Evolutionary conservation across 1,284 basidiomycete species (phyloP), one percentile per base, ranked within the genome.

Genomic region (Tylopilus microsporus): DNA sequence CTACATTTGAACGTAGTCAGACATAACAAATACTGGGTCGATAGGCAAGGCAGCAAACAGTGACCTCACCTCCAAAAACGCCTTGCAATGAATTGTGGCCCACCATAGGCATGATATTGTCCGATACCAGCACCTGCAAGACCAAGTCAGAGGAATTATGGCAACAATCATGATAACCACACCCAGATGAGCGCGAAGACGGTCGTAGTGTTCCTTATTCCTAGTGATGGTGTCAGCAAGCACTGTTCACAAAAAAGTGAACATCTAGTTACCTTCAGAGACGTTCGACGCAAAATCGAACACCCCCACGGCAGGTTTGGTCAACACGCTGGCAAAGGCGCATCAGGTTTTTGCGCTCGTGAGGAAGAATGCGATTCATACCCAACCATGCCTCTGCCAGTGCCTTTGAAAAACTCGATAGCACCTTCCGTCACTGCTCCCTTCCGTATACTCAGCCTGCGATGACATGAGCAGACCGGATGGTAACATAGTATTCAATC

Each of bases 301-400:
- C 2, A 98, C 87, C 5, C 97, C 97, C 13, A 99, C 92, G 1
- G 91, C 94, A 6, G 97, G 97, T 74, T 99, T 99, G 7, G 96
- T 98, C 54, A 99, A 86, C 45, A 83, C 91, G 32, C 92, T 93
- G n/a, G 65, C 48, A 61, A 56, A 58, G 48, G 42, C 42, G n/a
- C 18, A 66, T 66, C 67, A 65, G 52, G 63, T 11, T n/a, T n/a
- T 54, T 47, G 54, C 42, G 55, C 54, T 55, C 49, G 16, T 53
- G 56, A 57, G 39, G 59, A 53, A 56, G n/a, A 19, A 49, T 36
- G 42, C 43, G n/a, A 54, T 36, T 72, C 85, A 59, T 71, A 93
- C 88, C 96, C 96, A 57, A 98, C 93, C 54, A 98, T 78, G 12
- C 96, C 96, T 73, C 97, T 98, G 16, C 97, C 97, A 36, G 99